A percentile compares a stretch with the other conserved stretches of the same genome.
Conservation (phyloP, 371 early-diverging fungal species). For the Mucor racemosus region DNA sequence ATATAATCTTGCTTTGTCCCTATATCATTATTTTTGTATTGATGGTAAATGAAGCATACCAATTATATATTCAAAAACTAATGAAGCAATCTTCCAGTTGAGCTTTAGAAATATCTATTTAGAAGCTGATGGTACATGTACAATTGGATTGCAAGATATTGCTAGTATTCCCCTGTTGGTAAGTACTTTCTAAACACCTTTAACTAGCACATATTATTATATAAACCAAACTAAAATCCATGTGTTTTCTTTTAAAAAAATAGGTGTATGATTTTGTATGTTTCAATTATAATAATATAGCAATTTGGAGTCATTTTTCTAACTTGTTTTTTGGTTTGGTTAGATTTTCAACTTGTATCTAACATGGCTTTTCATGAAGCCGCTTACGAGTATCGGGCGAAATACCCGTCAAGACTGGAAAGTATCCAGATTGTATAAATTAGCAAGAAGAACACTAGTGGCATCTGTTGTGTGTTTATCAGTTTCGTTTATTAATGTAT, state of each 20-base stretch:
- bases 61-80: neutral
- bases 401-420: slow-evolving; percentile 53
- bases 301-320: neutral
- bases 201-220: neutral
- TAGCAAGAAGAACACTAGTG: slow-evolving; percentile 56
- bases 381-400: slow-evolving; percentile 46
- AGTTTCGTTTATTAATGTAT: slow-evolving; percentile 52
- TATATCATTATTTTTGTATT: slow-evolving; percentile 50
- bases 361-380: slow-evolving; percentile 55
- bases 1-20: slow-evolving; percentile 49
- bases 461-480: slow-evolving; percentile 54
- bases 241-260: neutral
- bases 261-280: slow-evolving; percentile 52
- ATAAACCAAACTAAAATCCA: neutral
- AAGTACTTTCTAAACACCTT: slow-evolving; percentile 1
- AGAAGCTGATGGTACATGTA: slow-evolving; percentile 49
- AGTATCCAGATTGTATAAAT: slow-evolving; percentile 45
- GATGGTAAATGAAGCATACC: slow-evolving; percentile 33
- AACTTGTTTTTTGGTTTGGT: slow-evolving; percentile 1
- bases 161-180: slow-evolving; percentile 58
- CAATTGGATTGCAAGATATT: slow-evolving; percentile 53
- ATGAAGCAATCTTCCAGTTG: slow-evolving; percentile 7
- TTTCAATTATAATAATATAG: neutral
- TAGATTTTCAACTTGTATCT: slow-evolving; percentile 53
- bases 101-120: slow-evolving; percentile 44